Conservation (phyloP, 2,329 filamentous ascomycete species). For the Pseudocercospora macadamiae region DNA sequence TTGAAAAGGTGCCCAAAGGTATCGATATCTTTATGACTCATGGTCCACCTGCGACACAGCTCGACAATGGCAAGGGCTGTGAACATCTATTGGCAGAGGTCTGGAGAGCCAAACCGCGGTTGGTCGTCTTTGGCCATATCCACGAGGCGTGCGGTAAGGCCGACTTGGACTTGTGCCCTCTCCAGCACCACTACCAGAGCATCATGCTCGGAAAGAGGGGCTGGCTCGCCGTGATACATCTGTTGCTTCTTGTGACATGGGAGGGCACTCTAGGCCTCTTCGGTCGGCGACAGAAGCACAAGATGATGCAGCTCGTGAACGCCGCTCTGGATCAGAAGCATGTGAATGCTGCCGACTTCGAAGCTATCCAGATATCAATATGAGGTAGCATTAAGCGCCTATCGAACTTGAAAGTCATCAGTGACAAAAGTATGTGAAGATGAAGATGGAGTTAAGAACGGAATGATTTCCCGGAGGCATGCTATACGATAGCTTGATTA, state of each 20-base stretch:
- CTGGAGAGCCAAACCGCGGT: constrained; percentile 38
- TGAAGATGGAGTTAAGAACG: too few species aligned
- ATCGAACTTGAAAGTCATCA: too few species aligned
- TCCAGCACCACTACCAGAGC: neutral
- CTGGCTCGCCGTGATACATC: neutral
- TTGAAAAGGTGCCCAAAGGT: constrained; percentile 21
- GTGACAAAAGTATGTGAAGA: too few species aligned
- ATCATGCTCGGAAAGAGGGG: neutral
- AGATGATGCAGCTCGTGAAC: neutral
- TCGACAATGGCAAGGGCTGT: constrained; percentile 43
- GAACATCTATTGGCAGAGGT: constrained; percentile 17
- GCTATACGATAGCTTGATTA: too few species aligned
- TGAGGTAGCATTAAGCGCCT: neutral
- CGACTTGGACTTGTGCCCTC: neutral
- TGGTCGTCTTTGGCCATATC: constrained; percentile 46
- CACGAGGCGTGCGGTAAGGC: constrained; percentile 40
- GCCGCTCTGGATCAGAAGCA: neutral
- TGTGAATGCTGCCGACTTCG: neutral
- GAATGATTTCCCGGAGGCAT: too few species aligned
- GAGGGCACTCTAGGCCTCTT: neutral
- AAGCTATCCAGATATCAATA: neutral
- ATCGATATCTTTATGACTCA: constrained; percentile 48
- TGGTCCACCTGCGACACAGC: constrained; percentile 41
- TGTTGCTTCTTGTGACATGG: neutral
- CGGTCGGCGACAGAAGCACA: too few species aligned